Evolutionary conservation across 2,329 filamentous ascomycete species (phyloP), one percentile per base, ranked within the genome.

Genomic region (Sporothrix inflata): DNA sequence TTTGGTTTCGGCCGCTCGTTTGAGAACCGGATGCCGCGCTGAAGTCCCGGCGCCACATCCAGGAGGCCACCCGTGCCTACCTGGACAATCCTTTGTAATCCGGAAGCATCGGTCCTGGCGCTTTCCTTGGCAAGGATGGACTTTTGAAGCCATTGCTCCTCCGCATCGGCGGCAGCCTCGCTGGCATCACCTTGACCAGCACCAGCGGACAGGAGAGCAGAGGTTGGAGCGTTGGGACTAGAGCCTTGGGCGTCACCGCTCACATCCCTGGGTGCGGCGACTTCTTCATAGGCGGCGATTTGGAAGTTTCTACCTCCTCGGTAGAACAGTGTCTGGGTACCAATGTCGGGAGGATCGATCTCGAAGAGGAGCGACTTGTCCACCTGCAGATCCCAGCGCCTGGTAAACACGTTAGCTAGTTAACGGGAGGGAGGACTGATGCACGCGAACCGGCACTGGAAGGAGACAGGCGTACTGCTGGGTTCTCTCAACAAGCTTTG

Each of bases 121-220:
- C 47, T 51, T 4, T 73, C 61, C 3, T 45, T 47, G 79, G 84
- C 81, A 40, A 73, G 51, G 8, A 73, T 71, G 1, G 75, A 79
- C 82, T 71, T 75, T 77, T 74, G 75, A 74, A 81, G 71, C 87
- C 86, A 49, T 85, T 84, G 66, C 87, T 84, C 21, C 77, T 95
- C 90, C 66, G 94, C 92, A 79, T 98, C 95, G 69, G 94, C 85
- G 4, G 92, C 93, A 38, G 94, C 94, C 11, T 94, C 91, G 2
- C 93, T 92, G 80, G 97, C 93, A 27, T 98, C 91, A 1, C 90
- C 90, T 74, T 98, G 94, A 16, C 98, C 82, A 71, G 94, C 94
- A 0, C 95, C 95, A 0, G 94, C 91, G 82, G 98, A 98, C 0
- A 95, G 95, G 73, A 97, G 97, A 83, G 97, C 98, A 0, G 95